Conservation (phyloP, 768 basidiomycete genomes). For the Tephrocybe sp. region DNA sequence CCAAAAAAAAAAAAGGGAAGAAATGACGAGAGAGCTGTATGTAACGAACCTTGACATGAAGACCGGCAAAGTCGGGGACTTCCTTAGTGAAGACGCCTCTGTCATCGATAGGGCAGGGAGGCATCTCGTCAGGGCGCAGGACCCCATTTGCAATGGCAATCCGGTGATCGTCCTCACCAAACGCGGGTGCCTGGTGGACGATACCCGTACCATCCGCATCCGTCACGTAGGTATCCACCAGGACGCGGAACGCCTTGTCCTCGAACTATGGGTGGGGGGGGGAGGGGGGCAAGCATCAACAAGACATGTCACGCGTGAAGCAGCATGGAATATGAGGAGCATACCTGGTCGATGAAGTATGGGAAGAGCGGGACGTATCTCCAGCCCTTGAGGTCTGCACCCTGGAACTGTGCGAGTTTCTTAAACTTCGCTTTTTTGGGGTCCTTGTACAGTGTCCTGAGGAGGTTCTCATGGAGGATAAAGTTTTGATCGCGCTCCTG, state of each 20-base stretch:
- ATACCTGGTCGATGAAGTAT: slow-evolving; percentile 92
- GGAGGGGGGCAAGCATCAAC: too few species aligned
- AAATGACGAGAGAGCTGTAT: background rate
- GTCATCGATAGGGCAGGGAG: slow-evolving; percentile 96
- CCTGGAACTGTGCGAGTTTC: slow-evolving; percentile 85
- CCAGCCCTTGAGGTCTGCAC: slow-evolving; percentile 95
- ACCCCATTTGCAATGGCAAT: slow-evolving; percentile 85
- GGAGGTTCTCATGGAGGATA: slow-evolving; percentile 86
- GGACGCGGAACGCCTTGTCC: slow-evolving; percentile 86
- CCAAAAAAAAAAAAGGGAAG: too few species aligned
- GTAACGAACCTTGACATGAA: slow-evolving; percentile 77
- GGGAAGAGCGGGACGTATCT: slow-evolving; percentile 93
- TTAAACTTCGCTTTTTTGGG: slow-evolving; percentile 96
- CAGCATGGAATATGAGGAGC: too few species aligned
- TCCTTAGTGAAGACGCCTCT: slow-evolving; percentile 83
- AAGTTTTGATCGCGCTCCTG: slow-evolving; percentile 83
- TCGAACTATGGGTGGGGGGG: slow-evolving; percentile 60
- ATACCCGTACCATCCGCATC: slow-evolving; percentile 94
- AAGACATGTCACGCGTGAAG: too few species aligned
- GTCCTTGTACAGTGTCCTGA: slow-evolving; percentile 91
- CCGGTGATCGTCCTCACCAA: slow-evolving; percentile 98
- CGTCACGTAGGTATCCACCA: slow-evolving; percentile 92
- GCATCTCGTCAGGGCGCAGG: slow-evolving; percentile 85
- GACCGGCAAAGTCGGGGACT: slow-evolving; percentile 86
- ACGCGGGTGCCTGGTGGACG: slow-evolving; percentile 97